These are phyloP conservation scores for Leccinum subgranulosum DNA, from an alignment of 768 basidiomycete genomes.

Conservation along the genomic window DNA sequence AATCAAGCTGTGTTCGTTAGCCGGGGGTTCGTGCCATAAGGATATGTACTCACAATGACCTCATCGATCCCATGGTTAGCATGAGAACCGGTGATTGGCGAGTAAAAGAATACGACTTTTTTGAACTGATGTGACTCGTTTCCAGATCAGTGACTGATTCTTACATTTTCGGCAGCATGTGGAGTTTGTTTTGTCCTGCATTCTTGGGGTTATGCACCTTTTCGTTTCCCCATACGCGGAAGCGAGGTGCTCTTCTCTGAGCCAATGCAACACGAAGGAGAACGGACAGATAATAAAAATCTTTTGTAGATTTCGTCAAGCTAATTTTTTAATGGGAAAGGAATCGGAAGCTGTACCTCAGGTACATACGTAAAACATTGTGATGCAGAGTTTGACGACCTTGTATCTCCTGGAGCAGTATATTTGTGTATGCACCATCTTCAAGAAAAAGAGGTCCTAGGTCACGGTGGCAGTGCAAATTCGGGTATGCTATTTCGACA, in stretches of 20 bases:
- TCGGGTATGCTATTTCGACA: slow-evolving; percentile 47
- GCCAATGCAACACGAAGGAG: not conserved
- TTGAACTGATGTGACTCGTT: not conserved
- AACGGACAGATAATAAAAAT: not conserved
- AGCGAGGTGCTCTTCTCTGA: not conserved
- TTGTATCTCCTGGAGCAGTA: not conserved
- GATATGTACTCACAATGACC: not conserved
- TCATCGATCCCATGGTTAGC: not conserved
- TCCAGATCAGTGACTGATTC: not conserved
- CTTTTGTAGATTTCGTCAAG: not conserved
- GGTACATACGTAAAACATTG: not conserved
- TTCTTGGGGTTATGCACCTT: not conserved
- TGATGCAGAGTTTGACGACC: not conserved
- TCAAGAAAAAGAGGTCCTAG: not conserved
- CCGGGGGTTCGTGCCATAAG: not conserved
- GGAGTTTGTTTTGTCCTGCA: not conserved
- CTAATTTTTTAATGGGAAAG: not conserved
- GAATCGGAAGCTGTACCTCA: not conserved
- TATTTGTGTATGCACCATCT: too few species aligned
- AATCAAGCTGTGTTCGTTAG: not conserved
- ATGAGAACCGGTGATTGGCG: not conserved
- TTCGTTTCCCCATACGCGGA: not conserved
- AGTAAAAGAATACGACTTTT: not conserved
- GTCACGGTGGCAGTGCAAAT: too few species aligned
- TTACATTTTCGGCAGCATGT: not conserved